Percentiles rank a stretch among this genome's conserved stretches.
phyloP scores from a whole-genome alignment of 352 stramenopile genomes.

The Bremia lactucae region DNA sequence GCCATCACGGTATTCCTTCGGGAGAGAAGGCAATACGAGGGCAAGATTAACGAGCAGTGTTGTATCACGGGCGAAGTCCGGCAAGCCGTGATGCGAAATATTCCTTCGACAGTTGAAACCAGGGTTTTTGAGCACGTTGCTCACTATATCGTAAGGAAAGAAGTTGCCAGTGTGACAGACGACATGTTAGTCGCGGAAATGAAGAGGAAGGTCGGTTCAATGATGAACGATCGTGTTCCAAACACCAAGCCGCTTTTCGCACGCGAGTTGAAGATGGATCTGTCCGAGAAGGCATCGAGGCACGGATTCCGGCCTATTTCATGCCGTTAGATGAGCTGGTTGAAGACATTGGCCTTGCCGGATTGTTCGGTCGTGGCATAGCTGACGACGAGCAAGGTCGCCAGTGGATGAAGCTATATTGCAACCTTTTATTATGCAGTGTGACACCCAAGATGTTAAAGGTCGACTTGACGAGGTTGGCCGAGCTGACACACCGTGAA shows the following conservation, averaged over 20 bases:
- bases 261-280: constrained; percentile 5
- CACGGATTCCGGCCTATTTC: constrained; percentile 8
- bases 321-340: background rate
- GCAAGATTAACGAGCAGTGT: constrained; percentile 3
- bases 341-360: background rate
- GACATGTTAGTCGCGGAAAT: constrained; percentile 8
- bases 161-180: constrained; percentile 8
- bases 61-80: constrained; percentile 4
- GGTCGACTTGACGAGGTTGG: constrained; percentile 1
- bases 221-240: constrained; percentile 1
- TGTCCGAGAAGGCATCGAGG: constrained; percentile 11
- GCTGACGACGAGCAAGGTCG: background rate
- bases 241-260: constrained; percentile 2
- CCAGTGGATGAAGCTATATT: background rate
- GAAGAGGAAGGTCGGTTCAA: constrained; percentile 4
- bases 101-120: constrained; percentile 6
- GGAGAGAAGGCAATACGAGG: constrained; percentile 5
- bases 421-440: background rate
- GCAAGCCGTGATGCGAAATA: constrained; percentile 1
- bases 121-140: constrained; percentile 6
- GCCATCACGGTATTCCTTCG: constrained; percentile 3
- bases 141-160: constrained; percentile 11
- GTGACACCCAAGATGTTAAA: background rate
- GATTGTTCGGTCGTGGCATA: background rate
- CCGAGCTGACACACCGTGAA: too few relatives aligned